phyloP scores from a whole-genome alignment of 2,329 filamentous ascomycete genomes.

The Epichloe bromicola region DNA sequence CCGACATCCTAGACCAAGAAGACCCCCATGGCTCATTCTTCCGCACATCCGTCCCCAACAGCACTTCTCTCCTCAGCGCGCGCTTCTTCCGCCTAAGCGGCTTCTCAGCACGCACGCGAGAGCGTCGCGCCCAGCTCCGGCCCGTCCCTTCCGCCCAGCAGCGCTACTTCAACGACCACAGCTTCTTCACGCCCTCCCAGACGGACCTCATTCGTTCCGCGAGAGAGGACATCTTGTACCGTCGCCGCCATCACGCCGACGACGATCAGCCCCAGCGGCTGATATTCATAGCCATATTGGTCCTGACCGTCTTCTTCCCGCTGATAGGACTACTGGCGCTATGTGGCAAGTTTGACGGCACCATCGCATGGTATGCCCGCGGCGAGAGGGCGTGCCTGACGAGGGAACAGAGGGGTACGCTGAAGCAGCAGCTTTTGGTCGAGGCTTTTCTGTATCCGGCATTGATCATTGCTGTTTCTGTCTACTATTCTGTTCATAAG shows the following conservation, averaged over 20 bases:
- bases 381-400: constrained; percentile 30
- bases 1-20: constrained; percentile 1
- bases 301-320: constrained; percentile 29
- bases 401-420: constrained; percentile 15
- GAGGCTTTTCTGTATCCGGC: constrained; percentile 21
- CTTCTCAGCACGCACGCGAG: constrained; percentile 12
- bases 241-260: constrained; percentile 14
- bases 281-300: constrained; percentile 27
- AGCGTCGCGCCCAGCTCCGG: neutral
- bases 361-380: constrained; percentile 34
- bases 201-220: constrained; percentile 19
- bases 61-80: constrained; percentile 7
- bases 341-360: constrained; percentile 29
- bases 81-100: constrained; percentile 12
- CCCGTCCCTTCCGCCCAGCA: neutral
- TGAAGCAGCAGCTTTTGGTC: constrained; percentile 25
- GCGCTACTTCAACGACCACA: constrained; percentile 7
- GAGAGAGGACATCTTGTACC: constrained; percentile 17
- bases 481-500: constrained; percentile 17
- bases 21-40: constrained; percentile 5
- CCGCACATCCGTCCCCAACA: constrained; percentile 5
- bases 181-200: constrained; percentile 17
- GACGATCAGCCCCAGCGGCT: constrained; percentile 18
- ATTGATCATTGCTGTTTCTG: constrained; percentile 18
- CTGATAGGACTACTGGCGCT: constrained; percentile 33